Evolutionary conservation across 2,329 filamentous ascomycete genomes (phyloP), one percentile per base, ranked within the genome.

Genomic region (Colletotrichum godetiae): DNA sequence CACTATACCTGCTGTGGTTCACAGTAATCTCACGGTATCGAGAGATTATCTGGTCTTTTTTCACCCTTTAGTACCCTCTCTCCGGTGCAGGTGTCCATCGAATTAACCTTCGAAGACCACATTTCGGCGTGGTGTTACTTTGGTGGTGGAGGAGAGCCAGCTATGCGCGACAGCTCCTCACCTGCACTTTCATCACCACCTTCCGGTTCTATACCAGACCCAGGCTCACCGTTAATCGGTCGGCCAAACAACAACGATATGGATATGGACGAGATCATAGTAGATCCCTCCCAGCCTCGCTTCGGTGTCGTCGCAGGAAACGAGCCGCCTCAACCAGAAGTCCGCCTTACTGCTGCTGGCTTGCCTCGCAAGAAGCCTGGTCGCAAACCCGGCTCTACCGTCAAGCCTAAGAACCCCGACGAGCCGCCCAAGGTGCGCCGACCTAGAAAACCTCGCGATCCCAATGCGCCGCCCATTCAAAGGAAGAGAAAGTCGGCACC

Each of bases 291-390:
- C 59, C 79, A 81, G 57, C 74, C 78, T 35, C 75, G 79, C 64
- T 83, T 83, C 37, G 77, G 79, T 53, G 78, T 82, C 55, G 77
- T 80, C 74, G 78, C 80, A 60, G 76, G 76, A 29, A 65, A 63
- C 12, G 61, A 69, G 53, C 68, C 68, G 5, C 72, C 72, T 29
- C 71, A 74, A 22, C 74, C 74, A 11, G 72, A 73, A 42, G 66
- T 75, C 35, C 68, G 73, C 74, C 81, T 91, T 65, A 91, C 89
- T 0, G 89, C 89, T 31, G 89, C 89, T 64, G 89, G 89, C 12
- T 78, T 90, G 7, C 89, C 89, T 0, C 83, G 90, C 5, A 91
- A 91, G 82, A 92, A 92, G 82, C 90, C 90, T 24, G 90, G 90
- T 27, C 88, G 91, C 62, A 92, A 92, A 79, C 90, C 91, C 78